A percentile compares a stretch with the other conserved stretches of the same genome.
Evolutionary conservation across 148 eudicot genomes (phyloP).

Genomic region (Pouteria glomerata): DNA sequence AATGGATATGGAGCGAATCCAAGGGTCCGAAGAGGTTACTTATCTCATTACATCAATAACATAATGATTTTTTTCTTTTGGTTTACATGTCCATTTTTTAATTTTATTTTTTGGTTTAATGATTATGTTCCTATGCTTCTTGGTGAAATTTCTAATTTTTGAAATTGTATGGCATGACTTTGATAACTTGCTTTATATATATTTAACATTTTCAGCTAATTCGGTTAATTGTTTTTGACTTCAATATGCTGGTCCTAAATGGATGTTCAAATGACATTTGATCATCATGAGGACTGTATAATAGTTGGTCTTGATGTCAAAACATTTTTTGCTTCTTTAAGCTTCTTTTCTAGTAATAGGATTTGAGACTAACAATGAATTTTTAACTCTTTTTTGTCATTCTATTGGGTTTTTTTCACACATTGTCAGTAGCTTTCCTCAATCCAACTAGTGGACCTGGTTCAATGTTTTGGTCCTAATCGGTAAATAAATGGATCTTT

Average conservation of each 20-base stretch:
- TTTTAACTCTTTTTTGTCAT: not conserved
- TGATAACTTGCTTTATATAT: not conserved
- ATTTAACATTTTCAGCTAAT: not conserved
- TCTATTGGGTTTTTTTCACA: not conserved
- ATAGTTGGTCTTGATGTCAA: not conserved
- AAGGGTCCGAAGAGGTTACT: slow-evolving; percentile 88
- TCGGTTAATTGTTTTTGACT: not conserved
- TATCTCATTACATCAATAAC: not conserved
- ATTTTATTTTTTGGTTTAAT: not conserved
- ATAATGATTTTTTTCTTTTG: not conserved
- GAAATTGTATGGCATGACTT: not conserved
- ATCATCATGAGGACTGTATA: not conserved
- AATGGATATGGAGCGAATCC: slow-evolving; percentile 84
- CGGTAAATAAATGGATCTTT: not conserved
- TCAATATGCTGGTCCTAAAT: not conserved
- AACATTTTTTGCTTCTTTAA: not conserved
- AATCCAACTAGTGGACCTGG: not conserved
- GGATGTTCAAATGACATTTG: not conserved
- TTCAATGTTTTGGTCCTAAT: not conserved
- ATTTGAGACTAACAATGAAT: not conserved
- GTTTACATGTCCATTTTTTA: not conserved
- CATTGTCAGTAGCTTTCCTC: not conserved
- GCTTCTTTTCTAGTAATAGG: not conserved
- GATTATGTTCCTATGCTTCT: not conserved
- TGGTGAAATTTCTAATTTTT: not conserved